These are phyloP conservation scores for Candida wancherniae DNA, from an alignment of 805 yeast genomes.

Conservation along the genomic window DNA sequence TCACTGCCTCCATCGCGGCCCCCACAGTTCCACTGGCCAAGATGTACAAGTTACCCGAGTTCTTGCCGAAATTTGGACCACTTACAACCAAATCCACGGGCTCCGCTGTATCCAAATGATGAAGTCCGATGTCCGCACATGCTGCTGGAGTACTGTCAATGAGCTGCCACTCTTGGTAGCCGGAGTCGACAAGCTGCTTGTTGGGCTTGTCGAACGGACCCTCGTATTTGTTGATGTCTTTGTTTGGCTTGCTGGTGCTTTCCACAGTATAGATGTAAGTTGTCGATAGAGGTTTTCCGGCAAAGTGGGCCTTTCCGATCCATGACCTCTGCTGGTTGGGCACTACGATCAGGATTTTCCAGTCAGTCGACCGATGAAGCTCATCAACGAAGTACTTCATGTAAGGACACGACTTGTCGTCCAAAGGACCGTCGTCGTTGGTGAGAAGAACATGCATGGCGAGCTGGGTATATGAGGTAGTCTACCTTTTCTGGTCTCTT, in stretches of 20 bases:
- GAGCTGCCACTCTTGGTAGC: constrained; percentile 75
- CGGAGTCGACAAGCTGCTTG: constrained; percentile 24
- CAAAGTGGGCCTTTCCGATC: constrained; percentile 97
- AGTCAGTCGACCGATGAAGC: constrained; percentile 58
- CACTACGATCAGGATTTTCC: constrained; percentile 80
- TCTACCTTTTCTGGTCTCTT: too few species aligned
- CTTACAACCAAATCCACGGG: constrained; percentile 81
- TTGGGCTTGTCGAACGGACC: constrained; percentile 67
- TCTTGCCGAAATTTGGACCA: constrained; percentile 96
- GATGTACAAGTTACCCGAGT: constrained; percentile 82
- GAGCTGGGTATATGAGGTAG: too few species aligned
- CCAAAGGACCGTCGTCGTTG: constrained; percentile 95
- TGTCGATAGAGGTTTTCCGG: constrained; percentile 60
- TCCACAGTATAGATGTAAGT: constrained; percentile 55
- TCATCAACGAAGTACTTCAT: constrained; percentile 76
- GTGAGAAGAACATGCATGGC: constrained; percentile 58
- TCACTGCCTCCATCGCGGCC: constrained; percentile 91
- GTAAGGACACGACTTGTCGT: constrained; percentile 76
- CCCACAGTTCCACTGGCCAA: constrained; percentile 94
- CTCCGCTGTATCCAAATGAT: constrained; percentile 51
- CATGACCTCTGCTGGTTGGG: constrained; percentile 88
- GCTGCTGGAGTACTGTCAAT: constrained; percentile 96
- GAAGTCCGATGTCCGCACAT: constrained; percentile 84
- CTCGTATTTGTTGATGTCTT: constrained; percentile 39
- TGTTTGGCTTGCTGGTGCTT: constrained; percentile 42